These are phyloP conservation scores for Helicostylum pulchrum DNA, from an alignment of 192 early-diverging fungal species.

Conservation along the genomic window DNA sequence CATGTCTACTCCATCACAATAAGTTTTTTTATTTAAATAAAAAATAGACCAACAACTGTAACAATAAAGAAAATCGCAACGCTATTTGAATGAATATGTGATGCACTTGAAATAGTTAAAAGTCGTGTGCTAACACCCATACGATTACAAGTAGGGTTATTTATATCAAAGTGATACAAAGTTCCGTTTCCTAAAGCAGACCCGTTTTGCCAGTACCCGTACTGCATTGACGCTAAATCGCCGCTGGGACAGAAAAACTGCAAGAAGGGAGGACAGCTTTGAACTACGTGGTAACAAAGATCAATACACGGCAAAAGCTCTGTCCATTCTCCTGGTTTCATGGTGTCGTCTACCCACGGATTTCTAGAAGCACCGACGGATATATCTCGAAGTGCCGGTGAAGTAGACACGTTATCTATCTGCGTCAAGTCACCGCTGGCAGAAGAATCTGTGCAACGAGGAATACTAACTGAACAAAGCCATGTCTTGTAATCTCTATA, in stretches of 20 bases:
- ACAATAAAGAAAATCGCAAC: neutral
- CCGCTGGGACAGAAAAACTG: conserved; percentile 50
- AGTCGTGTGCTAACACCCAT: conserved; percentile 21
- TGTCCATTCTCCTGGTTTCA: conserved; percentile 35
- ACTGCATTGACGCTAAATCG: conserved; percentile 33
- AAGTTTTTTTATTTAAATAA: neutral
- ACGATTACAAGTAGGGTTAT: conserved; percentile 33
- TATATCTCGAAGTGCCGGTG: conserved; percentile 25
- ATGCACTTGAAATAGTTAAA: conserved; percentile 18
- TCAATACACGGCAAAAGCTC: conserved; percentile 58
- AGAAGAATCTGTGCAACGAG: conserved; percentile 42
- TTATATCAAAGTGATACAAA: conserved; percentile 2
- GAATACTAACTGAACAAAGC: conserved; percentile 54
- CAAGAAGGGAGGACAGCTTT: conserved; percentile 55
- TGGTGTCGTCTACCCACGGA: conserved; percentile 31
- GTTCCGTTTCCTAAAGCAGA: conserved; percentile 7
- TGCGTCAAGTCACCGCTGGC: conserved; percentile 11
- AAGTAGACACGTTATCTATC: conserved; percentile 7
- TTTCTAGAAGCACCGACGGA: conserved; percentile 32
- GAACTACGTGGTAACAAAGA: conserved; percentile 53
- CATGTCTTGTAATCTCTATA: conserved; percentile 50
- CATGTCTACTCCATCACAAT: neutral
- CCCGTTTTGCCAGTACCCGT: conserved; percentile 33
- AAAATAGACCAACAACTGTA: neutral
- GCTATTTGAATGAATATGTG: neutral